phyloP scores from a whole-genome alignment of 1,284 basidiomycete genomes.

The Leucoagaricus sp. region DNA sequence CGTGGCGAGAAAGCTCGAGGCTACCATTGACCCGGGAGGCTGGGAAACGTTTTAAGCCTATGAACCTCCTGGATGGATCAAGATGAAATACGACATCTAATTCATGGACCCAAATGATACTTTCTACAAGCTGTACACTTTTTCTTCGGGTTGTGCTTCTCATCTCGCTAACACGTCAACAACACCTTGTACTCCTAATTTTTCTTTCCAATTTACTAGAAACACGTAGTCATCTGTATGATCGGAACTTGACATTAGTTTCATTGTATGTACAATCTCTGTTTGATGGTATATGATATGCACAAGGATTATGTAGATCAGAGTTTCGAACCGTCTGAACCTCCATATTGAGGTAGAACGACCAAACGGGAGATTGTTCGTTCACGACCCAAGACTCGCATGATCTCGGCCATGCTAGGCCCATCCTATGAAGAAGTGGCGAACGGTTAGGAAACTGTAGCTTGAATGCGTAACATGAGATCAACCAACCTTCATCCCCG shows the following conservation, averaged over 20 bases:
- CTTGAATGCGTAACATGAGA: not conserved
- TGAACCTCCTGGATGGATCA: not conserved
- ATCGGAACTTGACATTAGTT: not conserved
- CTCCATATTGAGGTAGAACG: not conserved
- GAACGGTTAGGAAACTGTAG: not conserved
- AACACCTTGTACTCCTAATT: not conserved
- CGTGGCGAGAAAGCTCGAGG: conserved; percentile 88
- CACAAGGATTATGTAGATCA: not conserved
- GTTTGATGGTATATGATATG: not conserved
- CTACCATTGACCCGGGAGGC: conserved; percentile 87
- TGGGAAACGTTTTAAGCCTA: conserved; percentile 82
- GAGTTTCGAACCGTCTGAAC: not conserved
- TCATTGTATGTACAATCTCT: not conserved
- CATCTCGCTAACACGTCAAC: not conserved
- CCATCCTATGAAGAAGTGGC: conserved; percentile 37
- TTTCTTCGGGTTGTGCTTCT: not conserved
- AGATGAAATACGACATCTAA: not conserved
- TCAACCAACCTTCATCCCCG: conserved; percentile 72
- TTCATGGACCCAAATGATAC: not conserved
- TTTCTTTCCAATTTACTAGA: not conserved
- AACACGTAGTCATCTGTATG: conserved; percentile 1
- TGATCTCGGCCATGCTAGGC: conserved; percentile 43
- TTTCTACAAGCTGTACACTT: too few relatives aligned
- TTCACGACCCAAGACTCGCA: conserved; percentile 41
- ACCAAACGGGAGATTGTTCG: conserved; percentile 29